Evolutionary conservation across 768 basidiomycete species (phyloP).

Genomic region (Kwoniella sp.): DNA sequence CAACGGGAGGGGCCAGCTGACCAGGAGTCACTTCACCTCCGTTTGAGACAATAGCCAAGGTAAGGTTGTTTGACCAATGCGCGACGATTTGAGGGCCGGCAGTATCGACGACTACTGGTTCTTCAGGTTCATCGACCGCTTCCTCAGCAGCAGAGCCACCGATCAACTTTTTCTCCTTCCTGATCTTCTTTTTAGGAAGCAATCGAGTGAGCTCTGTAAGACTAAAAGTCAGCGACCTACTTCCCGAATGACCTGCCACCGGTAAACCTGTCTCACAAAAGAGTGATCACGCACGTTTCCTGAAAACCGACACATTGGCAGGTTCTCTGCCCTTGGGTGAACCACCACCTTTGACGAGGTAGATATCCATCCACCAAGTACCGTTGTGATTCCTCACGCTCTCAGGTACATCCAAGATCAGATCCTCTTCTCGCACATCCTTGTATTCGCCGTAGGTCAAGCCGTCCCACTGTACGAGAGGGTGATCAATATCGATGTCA

Average conservation of each 20-base stretch:
- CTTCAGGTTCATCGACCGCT: conserved; percentile 33
- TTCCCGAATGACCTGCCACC: too few species aligned
- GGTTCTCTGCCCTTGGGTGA: conserved; percentile 12
- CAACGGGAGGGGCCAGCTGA: conserved; percentile 30
- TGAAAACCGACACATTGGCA: conserved; percentile 36
- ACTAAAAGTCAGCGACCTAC: too few species aligned
- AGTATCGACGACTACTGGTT: conserved; percentile 44
- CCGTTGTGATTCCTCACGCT: conserved; percentile 45
- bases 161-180: conserved; percentile 83
- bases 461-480: conserved; percentile 47
- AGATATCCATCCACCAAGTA: conserved; percentile 50
- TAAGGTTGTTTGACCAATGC: conserved; percentile 86
- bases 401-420: conserved; percentile 48
- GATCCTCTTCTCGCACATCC: conserved; percentile 44
- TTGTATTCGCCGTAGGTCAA: conserved; percentile 54
- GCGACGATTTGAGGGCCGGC: conserved; percentile 62
- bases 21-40: conserved; percentile 59
- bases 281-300: conserved; percentile 55
- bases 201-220: conserved; percentile 80
- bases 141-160: conserved; percentile 56
- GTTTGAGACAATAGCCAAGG: conserved; percentile 80
- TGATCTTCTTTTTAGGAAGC: conserved; percentile 67
- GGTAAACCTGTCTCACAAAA: too few species aligned
- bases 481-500: conserved; percentile 31
- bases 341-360: conserved; percentile 49